phyloP scores from a whole-genome alignment of 345 rosid species.

The Lepidium sativum region DNA sequence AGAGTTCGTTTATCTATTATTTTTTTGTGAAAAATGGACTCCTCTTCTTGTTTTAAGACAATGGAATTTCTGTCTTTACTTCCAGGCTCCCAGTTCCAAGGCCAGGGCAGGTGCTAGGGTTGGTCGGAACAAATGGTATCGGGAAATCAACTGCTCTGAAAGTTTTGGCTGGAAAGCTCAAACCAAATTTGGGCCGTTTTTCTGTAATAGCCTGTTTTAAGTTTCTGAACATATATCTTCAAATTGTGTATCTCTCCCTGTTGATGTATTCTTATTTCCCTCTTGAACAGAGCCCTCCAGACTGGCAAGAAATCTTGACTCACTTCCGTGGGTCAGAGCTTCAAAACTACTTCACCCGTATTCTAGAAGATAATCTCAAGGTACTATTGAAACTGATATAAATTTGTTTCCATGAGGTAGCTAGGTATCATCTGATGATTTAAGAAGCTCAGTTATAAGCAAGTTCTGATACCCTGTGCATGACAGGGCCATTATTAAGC shows the following conservation, averaged over 20 bases:
- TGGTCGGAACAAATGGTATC: conserved; percentile 98
- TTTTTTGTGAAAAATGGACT: background rate
- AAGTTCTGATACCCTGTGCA: conserved; percentile 1
- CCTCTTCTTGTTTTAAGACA: conserved; percentile 17
- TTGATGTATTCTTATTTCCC: background rate
- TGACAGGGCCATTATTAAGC: conserved; percentile 86
- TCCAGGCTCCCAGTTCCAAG: conserved; percentile 93
- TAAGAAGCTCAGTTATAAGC: background rate
- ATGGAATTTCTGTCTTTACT: conserved; percentile 4
- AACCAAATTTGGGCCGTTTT: conserved; percentile 96
- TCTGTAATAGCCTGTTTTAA: conserved; percentile 34
- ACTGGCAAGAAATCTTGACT: conserved; percentile 98
- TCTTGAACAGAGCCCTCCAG: conserved; percentile 80
- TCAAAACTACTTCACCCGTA: conserved; percentile 94
- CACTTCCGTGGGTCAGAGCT: conserved; percentile 95
- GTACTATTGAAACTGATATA: conserved; percentile 19
- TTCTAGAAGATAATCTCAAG: conserved; percentile 92
- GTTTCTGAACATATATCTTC: conserved; percentile 1
- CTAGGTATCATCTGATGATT: background rate
- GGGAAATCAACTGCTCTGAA: conserved; percentile 98
- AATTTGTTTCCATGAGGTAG: background rate
- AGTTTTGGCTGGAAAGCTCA: conserved; percentile 88
- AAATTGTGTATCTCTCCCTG: background rate
- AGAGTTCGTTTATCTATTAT: conserved; percentile 29
- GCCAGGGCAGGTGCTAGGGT: conserved; percentile 98